Evolutionary conservation across 2,329 filamentous ascomycete genomes (phyloP).

Genomic region (Lecanosticta acicola): DNA sequence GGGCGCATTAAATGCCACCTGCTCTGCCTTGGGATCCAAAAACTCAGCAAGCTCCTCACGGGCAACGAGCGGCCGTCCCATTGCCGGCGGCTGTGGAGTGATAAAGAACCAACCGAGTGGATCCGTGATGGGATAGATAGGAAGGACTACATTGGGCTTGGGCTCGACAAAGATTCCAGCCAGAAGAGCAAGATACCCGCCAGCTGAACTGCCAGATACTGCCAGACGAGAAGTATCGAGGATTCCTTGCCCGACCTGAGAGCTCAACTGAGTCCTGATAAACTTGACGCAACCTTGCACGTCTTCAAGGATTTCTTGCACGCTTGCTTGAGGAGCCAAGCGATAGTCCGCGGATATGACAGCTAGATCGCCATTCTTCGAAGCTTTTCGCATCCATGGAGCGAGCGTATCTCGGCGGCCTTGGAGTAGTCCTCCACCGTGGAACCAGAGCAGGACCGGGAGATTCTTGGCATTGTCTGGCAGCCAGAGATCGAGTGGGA

Average conservation of each 20-base stretch:
- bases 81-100: constrained; percentile 23
- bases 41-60: constrained; percentile 17
- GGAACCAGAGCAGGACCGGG: constrained; percentile 24
- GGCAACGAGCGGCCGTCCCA: constrained; percentile 14
- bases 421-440: constrained; percentile 30
- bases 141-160: constrained; percentile 28
- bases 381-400: constrained; percentile 25
- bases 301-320: constrained; percentile 29
- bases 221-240: constrained; percentile 24
- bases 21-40: constrained; percentile 20
- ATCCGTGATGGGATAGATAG: constrained; percentile 32
- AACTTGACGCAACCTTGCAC: constrained; percentile 27
- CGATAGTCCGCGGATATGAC: constrained; percentile 31
- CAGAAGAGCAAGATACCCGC: constrained; percentile 29
- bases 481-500: constrained; percentile 22
- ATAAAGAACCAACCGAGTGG: constrained; percentile 30
- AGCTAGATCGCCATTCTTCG: constrained; percentile 23
- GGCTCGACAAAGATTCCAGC: constrained; percentile 30
- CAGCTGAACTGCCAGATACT: constrained; percentile 28
- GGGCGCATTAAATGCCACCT: constrained; percentile 21
- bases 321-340: constrained; percentile 29
- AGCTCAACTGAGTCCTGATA: constrained; percentile 20
- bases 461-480: constrained; percentile 15
- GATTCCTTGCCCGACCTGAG: constrained; percentile 10
- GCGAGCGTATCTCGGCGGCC: constrained; percentile 21